These are phyloP conservation scores for Kwoniella pini DNA, from an alignment of 768 basidiomycete species.

Conservation along the genomic window DNA sequence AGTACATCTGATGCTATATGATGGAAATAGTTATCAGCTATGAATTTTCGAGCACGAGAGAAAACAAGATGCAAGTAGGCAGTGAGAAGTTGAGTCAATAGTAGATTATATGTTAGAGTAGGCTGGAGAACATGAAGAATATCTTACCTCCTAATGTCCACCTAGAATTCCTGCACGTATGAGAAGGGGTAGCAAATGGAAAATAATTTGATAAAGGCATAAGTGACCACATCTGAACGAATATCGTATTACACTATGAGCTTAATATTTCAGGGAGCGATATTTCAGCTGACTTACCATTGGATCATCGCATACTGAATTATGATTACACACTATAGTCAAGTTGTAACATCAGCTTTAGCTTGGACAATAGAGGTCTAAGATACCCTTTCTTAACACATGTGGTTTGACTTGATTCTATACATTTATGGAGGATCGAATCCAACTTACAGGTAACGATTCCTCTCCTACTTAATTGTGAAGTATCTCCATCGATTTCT, in stretches of 20 bases:
- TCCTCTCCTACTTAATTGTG: constrained; percentile 25
- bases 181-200: constrained; percentile 37
- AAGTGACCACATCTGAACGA: constrained; percentile 81
- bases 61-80: too few relatives aligned
- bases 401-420: not conserved
- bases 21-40: not conserved
- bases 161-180: constrained; percentile 58
- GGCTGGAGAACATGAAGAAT: too few relatives aligned
- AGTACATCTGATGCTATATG: constrained; percentile 66
- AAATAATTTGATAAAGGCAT: constrained; percentile 48
- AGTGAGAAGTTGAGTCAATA: too few relatives aligned
- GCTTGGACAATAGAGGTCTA: too few relatives aligned
- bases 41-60: too few relatives aligned
- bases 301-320: constrained; percentile 68
- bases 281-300: constrained; percentile 37
- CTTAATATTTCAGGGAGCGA: too few relatives aligned
- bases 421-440: too few relatives aligned
- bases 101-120: too few relatives aligned
- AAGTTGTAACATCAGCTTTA: not conserved
- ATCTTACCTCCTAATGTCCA: constrained; percentile 78
- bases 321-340: constrained; percentile 79
- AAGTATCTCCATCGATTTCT: constrained; percentile 75
- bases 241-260: too few relatives aligned
- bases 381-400: too few relatives aligned
- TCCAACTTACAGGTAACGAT: constrained; percentile 41